Evolutionary conservation across 495 filamentous ascomycete genomes (phyloP), one percentile per base, ranked within the genome.

Genomic region (Talaromyces nanjingensis): DNA sequence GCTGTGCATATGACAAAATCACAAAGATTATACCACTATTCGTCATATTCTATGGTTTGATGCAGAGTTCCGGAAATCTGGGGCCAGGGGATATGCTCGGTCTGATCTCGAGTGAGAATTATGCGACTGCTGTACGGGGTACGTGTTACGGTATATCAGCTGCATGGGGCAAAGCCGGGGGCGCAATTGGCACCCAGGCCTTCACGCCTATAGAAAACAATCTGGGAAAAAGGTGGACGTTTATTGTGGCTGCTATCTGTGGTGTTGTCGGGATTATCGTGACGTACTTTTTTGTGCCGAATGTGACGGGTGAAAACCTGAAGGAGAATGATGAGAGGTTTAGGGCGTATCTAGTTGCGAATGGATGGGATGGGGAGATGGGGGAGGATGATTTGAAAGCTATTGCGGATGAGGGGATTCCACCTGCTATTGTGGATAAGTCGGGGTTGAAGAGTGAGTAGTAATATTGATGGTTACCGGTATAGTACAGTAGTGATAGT

Each of bases 1-100:
- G 82, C 14, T 73, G 78, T 52, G 69, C 79, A 16, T 83, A 80
- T 54, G 67, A 81, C 11, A 70, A 74, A 18, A 74, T 84, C 59
- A 80, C 73, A 6, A 81, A 80, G 56, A 81, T 83, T 53, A 62
- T 81, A 0, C 81, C 81, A 2, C 72, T 82, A 9, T 84, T 84
- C 69, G 75, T 84, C n/a, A 69, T 83, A 37, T 78, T 83, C 64
- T 84, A 83, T 66, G 82, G 79, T 4, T 69, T 84, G 6, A 81
- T 84, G 79, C 74, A 77, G 27, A 78, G 75, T 49, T 79, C 70
- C 7, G 80, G 80, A n/a, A 81, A 83, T 54, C 65, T 82, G 6
- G 82, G 82, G 1, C 81, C 81, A 0, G 81, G 81, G 0, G 77
- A 82, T 54, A 81, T 81, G 77, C 70, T 83, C 14, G 80, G 79